Evolutionary conservation across 495 filamentous ascomycete genomes (phyloP), one percentile per base, ranked within the genome.

Genomic region (Neurospora sp.): DNA sequence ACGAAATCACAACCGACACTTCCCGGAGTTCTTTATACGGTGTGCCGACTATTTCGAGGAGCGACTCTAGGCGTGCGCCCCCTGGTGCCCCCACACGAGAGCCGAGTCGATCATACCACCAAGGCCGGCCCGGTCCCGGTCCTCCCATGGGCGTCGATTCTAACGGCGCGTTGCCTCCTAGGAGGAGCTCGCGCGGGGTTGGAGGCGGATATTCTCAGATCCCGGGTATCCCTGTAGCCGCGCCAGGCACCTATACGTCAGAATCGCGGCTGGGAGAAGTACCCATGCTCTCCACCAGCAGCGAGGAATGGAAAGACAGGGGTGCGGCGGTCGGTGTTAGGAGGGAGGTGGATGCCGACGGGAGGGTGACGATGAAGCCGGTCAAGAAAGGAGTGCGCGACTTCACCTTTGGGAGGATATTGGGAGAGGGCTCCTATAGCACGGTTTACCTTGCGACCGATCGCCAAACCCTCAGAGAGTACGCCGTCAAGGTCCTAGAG

Each of bases 331-430:
- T 96, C 12, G 87, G 89, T 9, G 83, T 93, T 48, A 88, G 90
- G 72, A 90, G 92, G 79, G 95, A 97, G 80, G 82, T 87, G 16
- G 96, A 98, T 83, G 88, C 90, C 45, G 92, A 92, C 74, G 96
- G 96, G 31, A 91, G 92, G 75, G 90, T 92, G 16, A 88, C 96
- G 3, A 87, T 92, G 75, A 90, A 92, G 75, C 88, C 89, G 71
- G 91, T 98, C 70, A 99, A 98, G 84, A 98, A 98, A 81, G 96
- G 96, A 12, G 96, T 98, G 10, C 92, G 94, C 73, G 96, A 99
- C 84, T 99, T 99, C 81, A 90, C 90, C 48, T 99, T 99, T 82
- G 94, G 94, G 9, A 88, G 93, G 70, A 91, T 94, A 31, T 85
- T 99, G 9, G 96, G 96, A 41, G 96, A 99, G 81, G 96, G 96